phyloP scores from a whole-genome alignment of 1,139 yeast species.

The Lipomyces yarrowii region DNA sequence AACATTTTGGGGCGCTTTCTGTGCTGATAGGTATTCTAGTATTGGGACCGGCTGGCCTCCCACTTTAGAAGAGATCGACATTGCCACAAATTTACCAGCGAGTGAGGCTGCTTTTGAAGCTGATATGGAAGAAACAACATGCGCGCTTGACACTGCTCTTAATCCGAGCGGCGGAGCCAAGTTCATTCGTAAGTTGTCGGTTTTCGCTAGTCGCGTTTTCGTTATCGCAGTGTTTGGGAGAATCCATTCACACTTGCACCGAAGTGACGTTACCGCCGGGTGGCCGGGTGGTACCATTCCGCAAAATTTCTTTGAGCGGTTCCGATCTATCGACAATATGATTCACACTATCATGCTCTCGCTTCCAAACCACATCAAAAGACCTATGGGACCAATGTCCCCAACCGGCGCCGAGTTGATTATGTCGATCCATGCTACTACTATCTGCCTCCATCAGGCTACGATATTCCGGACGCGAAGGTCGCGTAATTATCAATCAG shows the following conservation, averaged over 20 bases:
- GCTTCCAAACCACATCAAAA: constrained; percentile 22
- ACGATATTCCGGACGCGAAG: constrained; percentile 30
- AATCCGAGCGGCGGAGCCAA: constrained; percentile 7
- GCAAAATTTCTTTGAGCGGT: constrained; percentile 18
- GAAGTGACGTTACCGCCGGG: constrained; percentile 9
- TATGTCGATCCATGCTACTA: constrained; percentile 33
- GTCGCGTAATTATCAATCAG: constrained; percentile 19
- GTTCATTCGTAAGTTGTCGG: constrained; percentile 8
- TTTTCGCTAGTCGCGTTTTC: constrained; percentile 11
- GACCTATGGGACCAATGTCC: constrained; percentile 19
- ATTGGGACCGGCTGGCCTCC: constrained; percentile 41
- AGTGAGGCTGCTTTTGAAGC: constrained; percentile 35
- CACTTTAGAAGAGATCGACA: constrained; percentile 33
- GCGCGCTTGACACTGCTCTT: constrained; percentile 12
- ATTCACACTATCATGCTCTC: constrained; percentile 12
- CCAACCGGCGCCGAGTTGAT: constrained; percentile 23
- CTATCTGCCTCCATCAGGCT: constrained; percentile 35
- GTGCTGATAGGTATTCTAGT: constrained; percentile 38
- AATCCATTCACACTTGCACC: constrained; percentile 20
- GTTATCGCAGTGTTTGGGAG: constrained; percentile 20
- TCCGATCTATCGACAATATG: constrained; percentile 8
- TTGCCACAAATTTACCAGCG: constrained; percentile 37
- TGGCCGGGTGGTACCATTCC: constrained; percentile 4
- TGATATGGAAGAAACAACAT: constrained; percentile 26
- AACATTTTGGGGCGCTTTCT: constrained; percentile 39